Evolutionary conservation across 2,329 filamentous ascomycete species (phyloP).

Genomic region (Arthrocladium fulminans): DNA sequence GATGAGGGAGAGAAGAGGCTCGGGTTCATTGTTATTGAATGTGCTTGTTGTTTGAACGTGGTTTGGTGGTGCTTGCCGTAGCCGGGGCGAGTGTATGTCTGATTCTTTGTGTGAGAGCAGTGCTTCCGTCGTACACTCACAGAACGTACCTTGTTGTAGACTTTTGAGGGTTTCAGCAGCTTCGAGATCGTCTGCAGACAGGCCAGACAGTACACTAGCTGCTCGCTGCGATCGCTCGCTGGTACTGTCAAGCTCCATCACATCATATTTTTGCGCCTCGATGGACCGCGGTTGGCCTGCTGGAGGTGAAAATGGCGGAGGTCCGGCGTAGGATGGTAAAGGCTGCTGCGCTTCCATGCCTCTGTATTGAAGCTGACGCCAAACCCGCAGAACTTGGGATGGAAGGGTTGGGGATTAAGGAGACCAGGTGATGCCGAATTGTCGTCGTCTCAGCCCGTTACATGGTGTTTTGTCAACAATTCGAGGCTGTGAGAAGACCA

Average conservation of each 20-base stretch:
- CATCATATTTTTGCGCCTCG: conserved; percentile 13
- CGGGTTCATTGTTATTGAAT: conserved; percentile 47
- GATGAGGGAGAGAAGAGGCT: conserved; percentile 76
- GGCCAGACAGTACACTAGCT: conserved; percentile 37
- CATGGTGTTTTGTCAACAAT: conserved; percentile 3
- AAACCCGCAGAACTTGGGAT: not conserved
- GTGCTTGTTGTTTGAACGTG: conserved; percentile 30
- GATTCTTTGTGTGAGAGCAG: conserved; percentile 12
- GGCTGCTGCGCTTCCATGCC: conserved; percentile 18
- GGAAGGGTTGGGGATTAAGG: not conserved
- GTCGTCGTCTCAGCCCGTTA: conserved; percentile 5
- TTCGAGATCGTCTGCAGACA: conserved; percentile 39
- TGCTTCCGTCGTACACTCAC: not conserved
- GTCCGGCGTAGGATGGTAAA: conserved; percentile 14
- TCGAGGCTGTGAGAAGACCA: not conserved
- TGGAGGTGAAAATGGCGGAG: conserved; percentile 21
- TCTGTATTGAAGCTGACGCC: not conserved
- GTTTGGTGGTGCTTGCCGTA: conserved; percentile 53
- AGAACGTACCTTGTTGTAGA: conserved; percentile 55
- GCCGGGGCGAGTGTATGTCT: conserved; percentile 22
- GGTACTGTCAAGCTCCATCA: conserved; percentile 33
- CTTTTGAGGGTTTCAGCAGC: conserved; percentile 70
- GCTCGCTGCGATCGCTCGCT: conserved; percentile 35
- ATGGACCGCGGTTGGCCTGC: conserved; percentile 15
- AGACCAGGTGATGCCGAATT: not conserved